Conservation (phyloP, 345 rosid species). For the Hibiscus mutabilis region DNA sequence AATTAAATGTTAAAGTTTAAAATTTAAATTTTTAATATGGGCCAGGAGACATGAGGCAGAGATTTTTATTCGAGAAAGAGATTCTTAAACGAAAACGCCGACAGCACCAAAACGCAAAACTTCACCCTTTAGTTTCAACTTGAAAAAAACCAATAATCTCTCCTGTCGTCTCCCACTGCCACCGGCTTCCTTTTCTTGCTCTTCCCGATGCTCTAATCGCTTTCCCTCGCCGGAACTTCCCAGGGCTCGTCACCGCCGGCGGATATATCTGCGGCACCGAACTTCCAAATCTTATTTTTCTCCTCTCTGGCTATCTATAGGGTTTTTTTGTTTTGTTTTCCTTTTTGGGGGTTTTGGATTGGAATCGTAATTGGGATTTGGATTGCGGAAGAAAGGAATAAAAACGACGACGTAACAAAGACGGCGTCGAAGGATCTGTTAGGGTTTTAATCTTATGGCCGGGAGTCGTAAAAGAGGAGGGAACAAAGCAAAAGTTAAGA, state of each 20-base stretch:
- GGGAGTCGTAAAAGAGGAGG: slow-evolving; percentile 74
- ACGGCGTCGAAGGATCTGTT: slow-evolving; percentile 6
- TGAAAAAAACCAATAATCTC: neutral
- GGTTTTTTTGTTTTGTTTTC: neutral
- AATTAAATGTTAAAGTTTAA: no score
- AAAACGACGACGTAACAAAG: neutral
- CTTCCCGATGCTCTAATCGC: slow-evolving; percentile 6
- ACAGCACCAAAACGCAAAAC: neutral
- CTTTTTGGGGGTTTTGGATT: neutral
- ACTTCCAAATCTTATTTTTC: no score
- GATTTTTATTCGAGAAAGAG: no score
- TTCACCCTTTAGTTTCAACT: neutral
- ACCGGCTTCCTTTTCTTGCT: neutral
- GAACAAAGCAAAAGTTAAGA: slow-evolving; percentile 47
- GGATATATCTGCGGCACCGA: neutral
- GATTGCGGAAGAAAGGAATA: neutral
- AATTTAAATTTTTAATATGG: no score
- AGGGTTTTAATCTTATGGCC: slow-evolving; percentile 46
- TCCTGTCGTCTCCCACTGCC: neutral
- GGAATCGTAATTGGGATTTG: neutral
- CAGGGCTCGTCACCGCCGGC: slow-evolving; percentile 6
- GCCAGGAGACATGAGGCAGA: no score
- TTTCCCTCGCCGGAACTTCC: slow-evolving; percentile 3
- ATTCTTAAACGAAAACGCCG: no score
- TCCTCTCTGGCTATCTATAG: neutral